Percentiles rank a stretch among this genome's conserved stretches.
Evolutionary conservation across 2,329 filamentous ascomycete genomes (phyloP).

Genomic region (Tolypocladium pustulatum): DNA sequence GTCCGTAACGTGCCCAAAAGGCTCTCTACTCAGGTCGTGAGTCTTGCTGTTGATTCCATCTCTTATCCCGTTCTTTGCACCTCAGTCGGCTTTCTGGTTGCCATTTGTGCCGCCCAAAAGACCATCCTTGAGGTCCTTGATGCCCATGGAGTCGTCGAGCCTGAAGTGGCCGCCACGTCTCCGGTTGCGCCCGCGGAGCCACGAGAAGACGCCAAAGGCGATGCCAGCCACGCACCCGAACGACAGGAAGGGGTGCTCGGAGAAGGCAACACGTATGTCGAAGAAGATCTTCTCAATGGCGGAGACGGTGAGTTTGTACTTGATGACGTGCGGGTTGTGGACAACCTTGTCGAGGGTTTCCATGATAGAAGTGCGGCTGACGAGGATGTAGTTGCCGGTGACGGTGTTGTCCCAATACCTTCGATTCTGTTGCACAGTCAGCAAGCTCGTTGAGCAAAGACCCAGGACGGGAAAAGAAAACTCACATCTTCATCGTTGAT

Average conservation of each 20-base stretch:
- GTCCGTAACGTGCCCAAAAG: not conserved
- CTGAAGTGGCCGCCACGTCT: slow-evolving; percentile 50
- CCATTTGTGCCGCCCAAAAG: slow-evolving; percentile 40
- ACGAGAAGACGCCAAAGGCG: slow-evolving; percentile 39
- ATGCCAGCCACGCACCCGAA: slow-evolving; percentile 48
- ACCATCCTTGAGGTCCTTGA: slow-evolving; percentile 51
- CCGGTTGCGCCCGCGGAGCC: slow-evolving; percentile 44
- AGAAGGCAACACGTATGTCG: slow-evolving; percentile 47
- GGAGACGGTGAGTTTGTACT: slow-evolving; percentile 67
- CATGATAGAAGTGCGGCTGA: slow-evolving; percentile 80
- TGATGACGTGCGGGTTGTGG: slow-evolving; percentile 57
- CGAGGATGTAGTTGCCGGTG: slow-evolving; percentile 81
- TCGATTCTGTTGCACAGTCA: slow-evolving; percentile 51
- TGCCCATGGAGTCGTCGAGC: slow-evolving; percentile 44
- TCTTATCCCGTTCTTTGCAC: not conserved
- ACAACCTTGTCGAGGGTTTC: slow-evolving; percentile 72
- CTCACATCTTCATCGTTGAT: slow-evolving; percentile 96
- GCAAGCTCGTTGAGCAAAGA: not conserved
- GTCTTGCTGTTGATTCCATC: not conserved
- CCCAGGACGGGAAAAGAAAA: slow-evolving; percentile 6
- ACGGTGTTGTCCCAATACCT: slow-evolving; percentile 91
- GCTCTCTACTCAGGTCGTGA: not conserved
- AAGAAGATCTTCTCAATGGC: slow-evolving; percentile 63
- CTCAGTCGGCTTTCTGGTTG: slow-evolving; percentile 24
- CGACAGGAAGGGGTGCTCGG: slow-evolving; percentile 49